A percentile compares a stretch with the other conserved stretches of the same genome.
Evolutionary conservation across 164 flowering plant species (phyloP).

Genomic region (Berberis thunbergii): DNA sequence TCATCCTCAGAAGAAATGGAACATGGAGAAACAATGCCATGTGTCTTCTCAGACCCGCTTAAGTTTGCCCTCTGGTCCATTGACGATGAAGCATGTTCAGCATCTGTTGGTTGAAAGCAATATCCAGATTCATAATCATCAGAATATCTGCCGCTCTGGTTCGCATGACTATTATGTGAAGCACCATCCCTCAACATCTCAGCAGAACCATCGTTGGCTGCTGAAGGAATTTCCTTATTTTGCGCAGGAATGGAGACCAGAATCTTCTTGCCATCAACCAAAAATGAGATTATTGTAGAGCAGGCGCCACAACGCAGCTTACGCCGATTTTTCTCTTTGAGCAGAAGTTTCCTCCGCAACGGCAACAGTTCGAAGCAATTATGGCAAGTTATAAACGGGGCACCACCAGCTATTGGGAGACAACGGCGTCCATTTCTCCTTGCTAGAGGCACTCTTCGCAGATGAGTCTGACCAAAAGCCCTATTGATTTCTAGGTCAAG

Average conservation of each 20-base stretch:
- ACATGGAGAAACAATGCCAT: constrained; percentile 17
- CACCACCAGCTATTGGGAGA: constrained; percentile 61
- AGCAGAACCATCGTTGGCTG: constrained; percentile 11
- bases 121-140: constrained; percentile 26
- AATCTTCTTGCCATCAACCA: constrained; percentile 31
- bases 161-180: constrained; percentile 11
- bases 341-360: constrained; percentile 37
- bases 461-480: constrained; percentile 25
- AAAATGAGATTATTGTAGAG: constrained; percentile 35
- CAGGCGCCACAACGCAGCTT: constrained; percentile 71
- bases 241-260: constrained; percentile 21
- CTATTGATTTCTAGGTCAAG: constrained; percentile 23
- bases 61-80: constrained; percentile 19
- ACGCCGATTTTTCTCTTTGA: constrained; percentile 19
- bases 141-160: constrained; percentile 17
- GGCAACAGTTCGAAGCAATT: constrained; percentile 66
- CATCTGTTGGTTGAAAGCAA: constrained; percentile 24
- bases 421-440: constrained; percentile 21
- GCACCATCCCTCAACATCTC: constrained; percentile 15
- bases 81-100: constrained; percentile 12
- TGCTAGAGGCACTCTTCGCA: constrained; percentile 22
- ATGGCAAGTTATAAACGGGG: constrained; percentile 66
- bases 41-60: constrained; percentile 21
- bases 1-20: constrained; percentile 29
- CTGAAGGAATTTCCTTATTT: constrained; percentile 5